These are phyloP conservation scores for Podospora australis DNA, from an alignment of 495 filamentous ascomycete species.

Conservation along the genomic window DNA sequence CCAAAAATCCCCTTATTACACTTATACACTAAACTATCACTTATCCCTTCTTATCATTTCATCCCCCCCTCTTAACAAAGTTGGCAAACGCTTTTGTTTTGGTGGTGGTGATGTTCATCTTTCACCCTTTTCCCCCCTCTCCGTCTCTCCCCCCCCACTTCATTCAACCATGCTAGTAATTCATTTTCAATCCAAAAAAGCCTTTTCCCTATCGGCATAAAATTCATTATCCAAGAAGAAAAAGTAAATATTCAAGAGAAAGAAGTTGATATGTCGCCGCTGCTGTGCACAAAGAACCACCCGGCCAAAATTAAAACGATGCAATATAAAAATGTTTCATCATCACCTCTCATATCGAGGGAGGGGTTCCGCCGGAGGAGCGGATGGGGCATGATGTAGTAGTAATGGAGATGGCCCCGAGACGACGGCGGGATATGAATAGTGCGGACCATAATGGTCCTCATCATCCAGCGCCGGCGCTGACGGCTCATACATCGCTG, in stretches of 20 bases:
- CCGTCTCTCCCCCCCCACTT: not conserved
- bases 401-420: no score
- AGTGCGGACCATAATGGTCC: slow-evolving; percentile 41
- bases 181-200: not conserved
- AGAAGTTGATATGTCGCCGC: no score
- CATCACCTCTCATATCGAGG: slow-evolving; percentile 28
- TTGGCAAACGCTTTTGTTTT: no score
- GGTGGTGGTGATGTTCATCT: no score
- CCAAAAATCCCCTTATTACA: slow-evolving; percentile 1
- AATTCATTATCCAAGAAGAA: not conserved
- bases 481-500: slow-evolving; percentile 41
- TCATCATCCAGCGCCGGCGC: slow-evolving; percentile 60
- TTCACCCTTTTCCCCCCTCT: not conserved
- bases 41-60: no score
- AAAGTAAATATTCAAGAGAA: not conserved
- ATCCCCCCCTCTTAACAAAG: not conserved
- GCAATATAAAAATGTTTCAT: not conserved
- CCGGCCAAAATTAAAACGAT: not conserved
- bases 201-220: no score
- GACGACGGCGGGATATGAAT: slow-evolving; percentile 22
- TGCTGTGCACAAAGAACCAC: not conserved
- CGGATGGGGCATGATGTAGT: slow-evolving; percentile 16
- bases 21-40: not conserved
- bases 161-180: not conserved
- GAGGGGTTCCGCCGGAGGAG: slow-evolving; percentile 30